Base-by-base conservation (phyloP, 192 early-diverging fungal genomes). In the Linnemannia elongata region DNA sequence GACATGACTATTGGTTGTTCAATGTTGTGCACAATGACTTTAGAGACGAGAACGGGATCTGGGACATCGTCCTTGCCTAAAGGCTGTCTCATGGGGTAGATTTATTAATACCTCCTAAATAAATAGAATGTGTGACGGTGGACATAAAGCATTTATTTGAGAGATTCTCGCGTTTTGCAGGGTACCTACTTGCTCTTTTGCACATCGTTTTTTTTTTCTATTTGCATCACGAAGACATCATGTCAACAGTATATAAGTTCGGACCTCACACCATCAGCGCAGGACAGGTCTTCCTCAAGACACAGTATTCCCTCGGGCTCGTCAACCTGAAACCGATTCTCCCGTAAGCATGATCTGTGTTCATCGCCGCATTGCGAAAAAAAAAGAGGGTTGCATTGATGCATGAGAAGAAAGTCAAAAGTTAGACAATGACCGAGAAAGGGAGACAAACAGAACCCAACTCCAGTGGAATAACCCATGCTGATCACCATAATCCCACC, bases 321-420 rank as follows among this genome's bases (percentile, higher is more conserved):
- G 97, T 98, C 72, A 98, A 98, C 84, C 91, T 97, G n/a, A 98
- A 98, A 86, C 97, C 98, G 22, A 93, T 97, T 60, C 92, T 93
- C 0, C 95, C 95, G 94, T 95, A 90, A 91, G 90, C 54, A 57
- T 44, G 24, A 47, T 42, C 35, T 15, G 52, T 15, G 52, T 38
- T 52, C 35, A 33, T 33, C 60, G 7, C 60, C 36, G n/a, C 38
- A 36, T 57, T 9, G 38, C 12, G 5, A 41, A 17, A 24, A 20
- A 22, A 9, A 24, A 20, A 22, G 2, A 10, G 10, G 18, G 39
- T 17, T 35, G 39, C 69, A 20, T 42, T 6, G 22, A 71, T 9
- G 69, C 18, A 12, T 41, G 8, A 17, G 6, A 39, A 35, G 36
- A 39, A 33, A 22, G 6, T 35, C 2, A 57, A 27, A 57, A 57